A percentile compares a stretch with the other conserved stretches of the same genome.
phyloP scores from a whole-genome alignment of 2,329 filamentous ascomycete species.

The Neofusicoccum sp. region DNA sequence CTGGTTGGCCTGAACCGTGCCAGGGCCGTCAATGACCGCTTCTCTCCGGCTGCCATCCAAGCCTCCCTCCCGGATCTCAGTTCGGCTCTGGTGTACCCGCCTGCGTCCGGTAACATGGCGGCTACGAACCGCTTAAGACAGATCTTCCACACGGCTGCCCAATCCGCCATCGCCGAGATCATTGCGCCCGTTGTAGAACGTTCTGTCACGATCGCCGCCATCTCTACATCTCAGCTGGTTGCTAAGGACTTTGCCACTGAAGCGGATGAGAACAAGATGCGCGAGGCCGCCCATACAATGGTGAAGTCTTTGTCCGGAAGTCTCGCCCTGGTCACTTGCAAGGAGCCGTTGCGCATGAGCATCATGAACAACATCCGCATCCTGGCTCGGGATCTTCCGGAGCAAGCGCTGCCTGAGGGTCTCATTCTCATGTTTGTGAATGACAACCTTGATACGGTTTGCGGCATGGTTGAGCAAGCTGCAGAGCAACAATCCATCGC shows the following conservation, averaged over 20 bases:
- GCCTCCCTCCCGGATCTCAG: conserved; percentile 82
- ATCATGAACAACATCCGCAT: conserved; percentile 98
- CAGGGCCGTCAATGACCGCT: conserved; percentile 62
- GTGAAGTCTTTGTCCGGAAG: conserved; percentile 93
- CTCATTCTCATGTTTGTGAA: conserved; percentile 99
- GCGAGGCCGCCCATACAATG: conserved; percentile 85
- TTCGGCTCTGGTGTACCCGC: conserved; percentile 72
- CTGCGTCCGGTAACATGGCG: conserved; percentile 68
- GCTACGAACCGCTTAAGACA: conserved; percentile 61
- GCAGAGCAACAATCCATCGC: conserved; percentile 89
- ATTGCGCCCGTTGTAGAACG: conserved; percentile 96
- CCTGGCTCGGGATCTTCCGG: conserved; percentile 63
- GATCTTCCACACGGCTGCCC: conserved; percentile 83
- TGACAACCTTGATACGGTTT: conserved; percentile 91
- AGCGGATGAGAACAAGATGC: conserved; percentile 80
- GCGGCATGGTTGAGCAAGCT: conserved; percentile 89
- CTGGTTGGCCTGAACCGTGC: conserved; percentile 60
- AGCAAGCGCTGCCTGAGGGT: conserved; percentile 82
- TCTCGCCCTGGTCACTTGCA: conserved; percentile 94
- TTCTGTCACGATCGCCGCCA: conserved; percentile 95
- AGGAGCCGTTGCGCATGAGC: conserved; percentile 92
- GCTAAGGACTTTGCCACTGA: conserved; percentile 96
- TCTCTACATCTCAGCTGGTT: conserved; percentile 92
- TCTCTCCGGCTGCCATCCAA: conserved; percentile 75
- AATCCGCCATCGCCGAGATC: conserved; percentile 89